Evolutionary conservation across 2,329 filamentous ascomycete genomes (phyloP).

Genomic region (Arachnomyces sp.): DNA sequence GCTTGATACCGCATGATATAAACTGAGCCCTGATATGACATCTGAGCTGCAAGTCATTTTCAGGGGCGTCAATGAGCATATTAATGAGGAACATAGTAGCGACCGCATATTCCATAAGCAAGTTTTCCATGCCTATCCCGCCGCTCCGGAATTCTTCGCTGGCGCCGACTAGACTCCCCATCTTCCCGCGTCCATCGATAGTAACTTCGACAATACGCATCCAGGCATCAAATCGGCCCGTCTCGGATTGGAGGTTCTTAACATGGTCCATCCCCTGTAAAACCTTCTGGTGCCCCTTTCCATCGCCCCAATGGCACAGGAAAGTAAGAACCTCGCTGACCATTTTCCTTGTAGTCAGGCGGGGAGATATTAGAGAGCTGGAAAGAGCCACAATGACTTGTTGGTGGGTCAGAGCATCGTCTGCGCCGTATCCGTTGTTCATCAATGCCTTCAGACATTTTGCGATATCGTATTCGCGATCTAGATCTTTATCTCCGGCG

Average conservation of each 20-base stretch:
- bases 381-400: conserved; percentile 83
- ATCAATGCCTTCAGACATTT: conserved; percentile 96
- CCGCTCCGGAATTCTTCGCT: conserved; percentile 94
- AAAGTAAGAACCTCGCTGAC: conserved; percentile 96
- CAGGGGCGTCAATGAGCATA: conserved; percentile 87
- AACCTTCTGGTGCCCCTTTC: conserved; percentile 84
- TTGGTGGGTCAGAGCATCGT: conserved; percentile 85
- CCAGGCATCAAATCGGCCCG: conserved; percentile 95
- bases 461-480: conserved; percentile 92
- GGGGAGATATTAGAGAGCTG: conserved; percentile 77
- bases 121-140: conserved; percentile 96
- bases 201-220: conserved; percentile 98
- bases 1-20: conserved; percentile 88
- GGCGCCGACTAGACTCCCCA: conserved; percentile 94
- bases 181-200: conserved; percentile 92
- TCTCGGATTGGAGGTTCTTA: conserved; percentile 80
- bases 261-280: conserved; percentile 88
- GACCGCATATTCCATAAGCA: conserved; percentile 97
- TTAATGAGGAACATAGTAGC: conserved; percentile 92
- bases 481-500: conserved; percentile 68
- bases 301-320: conserved; percentile 86
- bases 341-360: conserved; percentile 84
- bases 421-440: conserved; percentile 99
- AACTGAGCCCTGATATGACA: conserved; percentile 95
- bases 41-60: conserved; percentile 79